These are phyloP conservation scores for Rhinocladiella mackenziei DNA, from an alignment of 2,329 filamentous ascomycete species.

Conservation along the genomic window DNA sequence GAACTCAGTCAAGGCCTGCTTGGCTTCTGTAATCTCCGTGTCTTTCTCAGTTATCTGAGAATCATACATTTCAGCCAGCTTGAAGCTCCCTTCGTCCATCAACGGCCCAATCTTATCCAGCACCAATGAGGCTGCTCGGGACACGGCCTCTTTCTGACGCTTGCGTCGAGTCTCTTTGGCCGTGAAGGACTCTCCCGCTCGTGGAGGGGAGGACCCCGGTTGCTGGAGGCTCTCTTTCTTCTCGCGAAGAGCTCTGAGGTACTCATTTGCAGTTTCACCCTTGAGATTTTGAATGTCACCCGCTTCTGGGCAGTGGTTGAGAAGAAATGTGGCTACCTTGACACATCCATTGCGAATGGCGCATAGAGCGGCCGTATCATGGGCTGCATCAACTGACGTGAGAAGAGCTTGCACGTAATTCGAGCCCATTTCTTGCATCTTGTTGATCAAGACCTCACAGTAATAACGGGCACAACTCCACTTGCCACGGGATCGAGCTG, in stretches of 20 bases:
- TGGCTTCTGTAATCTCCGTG: conserved; percentile 63
- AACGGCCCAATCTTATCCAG: conserved; percentile 66
- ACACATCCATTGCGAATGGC: conserved; percentile 84
- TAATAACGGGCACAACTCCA: conserved; percentile 90
- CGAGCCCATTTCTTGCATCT: conserved; percentile 72
- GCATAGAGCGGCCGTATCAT: conserved; percentile 85
- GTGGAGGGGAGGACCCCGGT: conserved; percentile 65
- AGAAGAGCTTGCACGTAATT: conserved; percentile 73
- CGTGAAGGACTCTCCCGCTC: conserved; percentile 32
- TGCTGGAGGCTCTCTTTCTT: conserved; percentile 30
- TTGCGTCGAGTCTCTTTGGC: conserved; percentile 21
- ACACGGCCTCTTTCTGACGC: conserved; percentile 36
- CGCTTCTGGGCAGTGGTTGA: conserved; percentile 68
- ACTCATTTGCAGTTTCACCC: conserved; percentile 76
- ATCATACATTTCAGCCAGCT: conserved; percentile 53
- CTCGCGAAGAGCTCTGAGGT: conserved; percentile 64
- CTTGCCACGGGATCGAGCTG: conserved; percentile 79
- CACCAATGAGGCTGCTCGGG: conserved; percentile 66
- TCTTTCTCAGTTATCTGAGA: conserved; percentile 32
- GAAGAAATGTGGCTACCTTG: conserved; percentile 64
- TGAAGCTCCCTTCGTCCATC: conserved; percentile 67
- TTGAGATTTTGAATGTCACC: conserved; percentile 78
- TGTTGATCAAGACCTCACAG: conserved; percentile 83
- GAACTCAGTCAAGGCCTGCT: conserved; percentile 48
- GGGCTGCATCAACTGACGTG: conserved; percentile 76